phyloP scores from a whole-genome alignment of 805 yeast genomes.

The Candida nitratophila region DNA sequence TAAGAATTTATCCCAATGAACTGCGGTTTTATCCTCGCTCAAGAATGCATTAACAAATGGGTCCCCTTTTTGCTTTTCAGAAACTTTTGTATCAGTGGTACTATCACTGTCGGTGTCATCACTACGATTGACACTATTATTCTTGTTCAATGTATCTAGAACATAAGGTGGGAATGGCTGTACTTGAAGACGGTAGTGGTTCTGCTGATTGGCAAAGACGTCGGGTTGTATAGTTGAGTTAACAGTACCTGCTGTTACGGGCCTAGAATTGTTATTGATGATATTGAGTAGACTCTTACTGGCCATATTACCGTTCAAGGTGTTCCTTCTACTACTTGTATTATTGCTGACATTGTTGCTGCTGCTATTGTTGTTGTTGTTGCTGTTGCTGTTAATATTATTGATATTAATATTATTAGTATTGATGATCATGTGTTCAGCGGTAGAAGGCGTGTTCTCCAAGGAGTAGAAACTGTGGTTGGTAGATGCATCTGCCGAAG shows the following conservation, averaged over 20 bases:
- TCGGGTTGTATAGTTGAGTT: not conserved
- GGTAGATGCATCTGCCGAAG: too few relatives aligned
- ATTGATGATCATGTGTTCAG: too few relatives aligned
- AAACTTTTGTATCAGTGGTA: not conserved
- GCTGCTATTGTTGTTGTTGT: too few relatives aligned
- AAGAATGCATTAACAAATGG: conserved; percentile 15
- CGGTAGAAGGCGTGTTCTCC: too few relatives aligned
- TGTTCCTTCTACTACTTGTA: too few relatives aligned
- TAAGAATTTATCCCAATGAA: conserved; percentile 16
- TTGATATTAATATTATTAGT: too few relatives aligned
- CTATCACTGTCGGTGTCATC: conserved; percentile 16
- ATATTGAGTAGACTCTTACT: not conserved
- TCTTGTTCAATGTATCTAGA: conserved; percentile 41
- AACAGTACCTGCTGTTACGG: not conserved
- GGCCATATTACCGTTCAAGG: too few relatives aligned
- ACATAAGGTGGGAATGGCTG: conserved; percentile 58
- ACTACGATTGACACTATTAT: too few relatives aligned
- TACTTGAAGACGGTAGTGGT: conserved; percentile 14
- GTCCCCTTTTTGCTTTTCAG: conserved; percentile 5
- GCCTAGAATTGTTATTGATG: not conserved
- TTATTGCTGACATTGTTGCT: too few relatives aligned
- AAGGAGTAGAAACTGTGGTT: too few relatives aligned
- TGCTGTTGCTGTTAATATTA: too few relatives aligned
- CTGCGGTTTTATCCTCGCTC: conserved; percentile 7
- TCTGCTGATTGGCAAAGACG: conserved; percentile 1